These are phyloP conservation scores for Corymbia citriodora DNA, from an alignment of 441 rosid genomes.

Conservation along the genomic window DNA sequence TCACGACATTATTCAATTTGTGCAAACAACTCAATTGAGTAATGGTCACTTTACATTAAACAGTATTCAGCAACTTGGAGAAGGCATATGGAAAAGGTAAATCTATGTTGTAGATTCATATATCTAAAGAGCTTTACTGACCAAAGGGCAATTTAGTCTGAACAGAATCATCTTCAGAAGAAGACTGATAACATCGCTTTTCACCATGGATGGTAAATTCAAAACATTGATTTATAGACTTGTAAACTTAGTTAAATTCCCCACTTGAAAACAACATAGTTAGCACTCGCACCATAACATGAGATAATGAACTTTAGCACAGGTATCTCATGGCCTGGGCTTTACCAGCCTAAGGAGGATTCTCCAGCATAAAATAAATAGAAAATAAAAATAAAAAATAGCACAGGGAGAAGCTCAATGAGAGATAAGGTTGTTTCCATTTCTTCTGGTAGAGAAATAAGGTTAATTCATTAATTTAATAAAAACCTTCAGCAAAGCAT, in stretches of 20 bases:
- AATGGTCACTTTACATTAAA: not conserved
- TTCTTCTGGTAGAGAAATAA: not conserved
- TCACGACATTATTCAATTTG: not conserved
- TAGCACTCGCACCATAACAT: not conserved
- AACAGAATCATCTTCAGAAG: not conserved
- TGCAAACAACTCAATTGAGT: not conserved
- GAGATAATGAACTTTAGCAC: not conserved
- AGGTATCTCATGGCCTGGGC: not conserved
- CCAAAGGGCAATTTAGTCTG: not conserved
- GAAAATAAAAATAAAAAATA: not conserved
- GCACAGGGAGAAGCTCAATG: not conserved
- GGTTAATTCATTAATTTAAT: not conserved
- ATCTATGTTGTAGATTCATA: not conserved
- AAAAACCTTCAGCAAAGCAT: not conserved
- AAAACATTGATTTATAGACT: not conserved
- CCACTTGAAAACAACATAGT: not conserved
- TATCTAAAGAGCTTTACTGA: not conserved
- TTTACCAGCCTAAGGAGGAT: not conserved
- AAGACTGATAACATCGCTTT: not conserved
- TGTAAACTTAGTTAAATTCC: not conserved
- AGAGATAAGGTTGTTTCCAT: not conserved
- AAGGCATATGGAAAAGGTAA: not conserved
- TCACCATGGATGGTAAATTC: not conserved
- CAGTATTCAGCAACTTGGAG: not conserved
- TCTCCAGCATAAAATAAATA: not conserved